Evolutionary conservation across 2,329 filamentous ascomycete genomes (phyloP), one percentile per base, ranked within the genome.

Genomic region (Colletotrichum agaves): DNA sequence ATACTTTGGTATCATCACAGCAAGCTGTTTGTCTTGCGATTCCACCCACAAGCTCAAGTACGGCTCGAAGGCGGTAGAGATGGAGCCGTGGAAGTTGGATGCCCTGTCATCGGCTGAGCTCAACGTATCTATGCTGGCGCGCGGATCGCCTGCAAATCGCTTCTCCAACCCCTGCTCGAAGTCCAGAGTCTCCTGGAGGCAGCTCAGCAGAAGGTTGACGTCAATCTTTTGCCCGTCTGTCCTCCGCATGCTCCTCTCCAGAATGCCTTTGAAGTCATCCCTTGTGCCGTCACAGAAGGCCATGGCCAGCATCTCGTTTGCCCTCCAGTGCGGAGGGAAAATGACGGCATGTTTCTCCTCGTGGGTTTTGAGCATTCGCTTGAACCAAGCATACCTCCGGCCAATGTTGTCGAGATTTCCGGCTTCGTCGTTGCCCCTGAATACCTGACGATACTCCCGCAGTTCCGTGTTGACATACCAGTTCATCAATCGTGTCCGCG

Each of bases 381-480:
- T 93, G 80, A 98, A 97, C 96, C 96, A 99, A 5, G 94, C 92
- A 78, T 98, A 99, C 71, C 96, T 85, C 69, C 96, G 87, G 5
- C 94, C 93, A 69, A 99, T 99, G 74, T 99, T 99, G 84, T 99
- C 96, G 76, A 99, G 81, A 69, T 91, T 97, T 6, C 95, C 96
- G 5, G 96, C 96, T 82, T 99, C 96, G 76, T 99, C 96, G 74
- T 96, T 98, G 41, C 95, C 95, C 44, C 94, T 88, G 79, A 99
- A 99, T 0, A 99, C 93, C 75, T 97, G 93, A 59, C 96, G 88
- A 77, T 99, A 99, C 81, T 99, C 96, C 56, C 96, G 88, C 72
- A 99, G 83, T 81, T 98, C 93, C 2, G 96, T 98, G 77, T 99
- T 99, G 81, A 97, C 94, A 78, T 99, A 99, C 96, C 96, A 99